Evolutionary conservation across 768 basidiomycete species (phyloP), one percentile per base, ranked within the genome.

Genomic region (Tephrocybe sp.): DNA sequence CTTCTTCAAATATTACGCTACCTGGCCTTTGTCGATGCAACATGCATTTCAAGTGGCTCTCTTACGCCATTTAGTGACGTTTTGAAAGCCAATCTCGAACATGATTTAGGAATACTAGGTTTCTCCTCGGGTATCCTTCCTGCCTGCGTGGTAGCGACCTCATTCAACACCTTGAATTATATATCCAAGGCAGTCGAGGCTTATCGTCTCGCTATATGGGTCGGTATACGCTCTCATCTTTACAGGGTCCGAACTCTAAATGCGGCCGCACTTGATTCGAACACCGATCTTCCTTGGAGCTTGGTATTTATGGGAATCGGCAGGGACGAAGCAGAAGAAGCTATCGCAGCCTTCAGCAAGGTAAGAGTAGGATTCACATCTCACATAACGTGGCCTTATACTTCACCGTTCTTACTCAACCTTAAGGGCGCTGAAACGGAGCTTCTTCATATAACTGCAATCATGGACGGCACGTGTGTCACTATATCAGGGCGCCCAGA

Each of bases 401-500:
- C 42, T 49, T 50, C 11, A 12, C 18, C 36, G 33, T 49, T n/a
- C 18, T 51, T 56, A 23, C 45, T 50, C 24, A 21, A 42, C 30
- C 36, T 44, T 19, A 60, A n/a, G 59, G 45, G 25, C 31, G 19
- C 16, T 45, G 50, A 50, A 47, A 52, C 50, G 21, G 36, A 50
- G 39, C 58, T 60, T 13, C 62, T 84, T 58, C 70, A 63, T 57
- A 64, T 84, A 38, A 82, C 82, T 1, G 77, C 80, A 8, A 65
- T 80, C 49, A 66, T 78, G 42, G 74, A 75, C 50, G 67, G 72
- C 45, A 63, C 55, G 10, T 75, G 70, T 47, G 65, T 81, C 46
- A 83, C 83, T 10, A 64, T 84, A 42, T 85, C 83, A 2, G 84
- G 83, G 19, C 73, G 67, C 42, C 83, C 83, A 2, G 74, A 79